These are phyloP conservation scores for Lipomyces mesembrius DNA, from an alignment of 805 yeast species.

Conservation along the genomic window DNA sequence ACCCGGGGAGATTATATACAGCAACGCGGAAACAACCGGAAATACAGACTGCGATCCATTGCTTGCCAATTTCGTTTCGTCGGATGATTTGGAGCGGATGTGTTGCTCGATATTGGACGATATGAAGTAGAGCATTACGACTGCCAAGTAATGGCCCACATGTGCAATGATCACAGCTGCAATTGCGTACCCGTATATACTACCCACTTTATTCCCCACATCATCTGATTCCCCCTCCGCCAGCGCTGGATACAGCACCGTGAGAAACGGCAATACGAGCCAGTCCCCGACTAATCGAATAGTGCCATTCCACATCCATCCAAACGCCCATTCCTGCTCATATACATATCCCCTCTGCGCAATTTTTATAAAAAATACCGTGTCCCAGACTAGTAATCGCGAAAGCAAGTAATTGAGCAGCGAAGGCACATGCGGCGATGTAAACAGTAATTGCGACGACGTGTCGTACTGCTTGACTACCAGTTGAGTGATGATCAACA, in stretches of 20 bases:
- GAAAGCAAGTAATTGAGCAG: conserved; percentile 34
- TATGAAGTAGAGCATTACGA: conserved; percentile 55
- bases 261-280: conserved; percentile 18
- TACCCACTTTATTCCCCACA: conserved; percentile 24
- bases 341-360: conserved; percentile 58
- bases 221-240: conserved; percentile 21
- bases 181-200: conserved; percentile 52
- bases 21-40: conserved; percentile 49
- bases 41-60: conserved; percentile 32
- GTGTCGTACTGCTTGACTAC: conserved; percentile 57
- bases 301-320: conserved; percentile 65
- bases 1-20: conserved; percentile 71
- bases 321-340: conserved; percentile 91
- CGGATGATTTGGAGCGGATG: conserved; percentile 15
- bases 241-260: conserved; percentile 13
- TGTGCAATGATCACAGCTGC: conserved; percentile 59
- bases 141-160: conserved; percentile 55
- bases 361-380: conserved; percentile 70
- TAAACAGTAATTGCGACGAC: conserved; percentile 51
- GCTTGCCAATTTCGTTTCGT: not conserved
- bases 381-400: conserved; percentile 77
- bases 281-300: conserved; percentile 19
- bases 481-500: conserved; percentile 47
- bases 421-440: conserved; percentile 23
- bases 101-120: conserved; percentile 46